Evolutionary conservation across 2,329 filamentous ascomycete species (phyloP).

Genomic region (Colletotrichum liaoningense): DNA sequence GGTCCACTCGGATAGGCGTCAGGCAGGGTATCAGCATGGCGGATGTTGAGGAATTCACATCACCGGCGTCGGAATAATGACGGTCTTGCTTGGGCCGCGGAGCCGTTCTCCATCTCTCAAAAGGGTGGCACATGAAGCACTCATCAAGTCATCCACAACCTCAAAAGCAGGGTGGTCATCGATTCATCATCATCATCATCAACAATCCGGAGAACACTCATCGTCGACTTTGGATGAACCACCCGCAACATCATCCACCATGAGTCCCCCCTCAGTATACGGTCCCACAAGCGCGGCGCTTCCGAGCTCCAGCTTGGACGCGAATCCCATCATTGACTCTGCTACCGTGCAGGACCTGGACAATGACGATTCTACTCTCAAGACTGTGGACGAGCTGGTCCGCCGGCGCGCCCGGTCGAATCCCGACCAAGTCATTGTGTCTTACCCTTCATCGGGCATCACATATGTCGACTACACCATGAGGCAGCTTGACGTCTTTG

Average conservation of each 20-base stretch:
- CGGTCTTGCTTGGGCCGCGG: not conserved
- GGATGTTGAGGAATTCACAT: slow-evolving; percentile 14
- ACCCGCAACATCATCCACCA: slow-evolving; percentile 9
- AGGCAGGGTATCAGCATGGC: not conserved
- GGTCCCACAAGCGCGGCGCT: slow-evolving; percentile 31
- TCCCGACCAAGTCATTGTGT: slow-evolving; percentile 49
- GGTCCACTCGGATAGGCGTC: not conserved
- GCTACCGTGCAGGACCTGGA: not conserved
- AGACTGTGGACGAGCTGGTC: slow-evolving; percentile 42
- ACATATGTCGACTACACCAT: slow-evolving; percentile 60
- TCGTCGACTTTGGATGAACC: slow-evolving; percentile 16
- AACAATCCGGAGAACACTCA: not conserved
- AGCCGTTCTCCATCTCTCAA: slow-evolving; percentile 9
- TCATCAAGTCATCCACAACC: not conserved
- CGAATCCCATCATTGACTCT: slow-evolving; percentile 1
- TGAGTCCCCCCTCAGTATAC: slow-evolving; percentile 35
- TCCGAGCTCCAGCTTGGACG: slow-evolving; percentile 18
- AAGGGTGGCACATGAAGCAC: slow-evolving; percentile 1
- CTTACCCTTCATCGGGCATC: slow-evolving; percentile 56
- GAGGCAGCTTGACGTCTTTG: slow-evolving; percentile 55
- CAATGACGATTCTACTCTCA: slow-evolving; percentile 38
- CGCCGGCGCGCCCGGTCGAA: slow-evolving; percentile 41
- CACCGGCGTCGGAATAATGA: slow-evolving; percentile 22
- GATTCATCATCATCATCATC: not conserved
- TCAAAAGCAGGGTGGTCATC: slow-evolving; percentile 7